Conservation (phyloP, 108 stramenopile species). For the Cyclotella atomus region DNA sequence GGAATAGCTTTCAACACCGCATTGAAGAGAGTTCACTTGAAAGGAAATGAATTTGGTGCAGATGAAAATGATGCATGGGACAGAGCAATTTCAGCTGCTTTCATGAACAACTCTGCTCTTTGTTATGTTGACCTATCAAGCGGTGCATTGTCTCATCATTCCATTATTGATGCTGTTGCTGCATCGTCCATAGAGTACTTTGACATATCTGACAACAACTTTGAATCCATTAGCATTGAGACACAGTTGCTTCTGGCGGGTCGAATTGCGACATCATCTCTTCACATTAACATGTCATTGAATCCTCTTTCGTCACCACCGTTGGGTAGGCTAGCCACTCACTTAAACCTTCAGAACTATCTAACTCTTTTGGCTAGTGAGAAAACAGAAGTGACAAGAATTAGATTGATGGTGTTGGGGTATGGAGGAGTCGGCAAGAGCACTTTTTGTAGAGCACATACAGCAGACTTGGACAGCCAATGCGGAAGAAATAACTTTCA, state of each 20-base stretch:
- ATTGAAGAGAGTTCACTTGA: constrained; percentile 4
- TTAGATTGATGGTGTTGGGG: constrained; percentile 21
- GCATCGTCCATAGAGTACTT: background rate
- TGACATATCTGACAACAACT: constrained; percentile 24
- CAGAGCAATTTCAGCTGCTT: constrained; percentile 5
- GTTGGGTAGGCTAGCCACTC: constrained; percentile 15
- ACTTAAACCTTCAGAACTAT: constrained; percentile 10
- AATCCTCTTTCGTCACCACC: constrained; percentile 26
- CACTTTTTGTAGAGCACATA: constrained; percentile 16
- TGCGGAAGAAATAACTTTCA: background rate
- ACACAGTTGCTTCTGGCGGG: constrained; percentile 10
- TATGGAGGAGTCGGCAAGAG: constrained; percentile 20
- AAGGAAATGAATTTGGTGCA: constrained; percentile 6
- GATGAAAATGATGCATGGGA: background rate
- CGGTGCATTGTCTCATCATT: constrained; percentile 10
- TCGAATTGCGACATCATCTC: constrained; percentile 7
- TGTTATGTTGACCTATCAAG: constrained; percentile 16
- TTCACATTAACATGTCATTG: constrained; percentile 16
- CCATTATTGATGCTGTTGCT: constrained; percentile 21
- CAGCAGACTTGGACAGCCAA: background rate
- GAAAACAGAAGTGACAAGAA: constrained; percentile 19
- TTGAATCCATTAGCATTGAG: constrained; percentile 24
- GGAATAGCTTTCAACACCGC: constrained; percentile 3
- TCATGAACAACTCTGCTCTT: background rate
- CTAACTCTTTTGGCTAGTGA: constrained; percentile 13